These are phyloP conservation scores for Scutellospora calospora DNA, from an alignment of 371 early-diverging fungal genomes.

Conservation along the genomic window DNA sequence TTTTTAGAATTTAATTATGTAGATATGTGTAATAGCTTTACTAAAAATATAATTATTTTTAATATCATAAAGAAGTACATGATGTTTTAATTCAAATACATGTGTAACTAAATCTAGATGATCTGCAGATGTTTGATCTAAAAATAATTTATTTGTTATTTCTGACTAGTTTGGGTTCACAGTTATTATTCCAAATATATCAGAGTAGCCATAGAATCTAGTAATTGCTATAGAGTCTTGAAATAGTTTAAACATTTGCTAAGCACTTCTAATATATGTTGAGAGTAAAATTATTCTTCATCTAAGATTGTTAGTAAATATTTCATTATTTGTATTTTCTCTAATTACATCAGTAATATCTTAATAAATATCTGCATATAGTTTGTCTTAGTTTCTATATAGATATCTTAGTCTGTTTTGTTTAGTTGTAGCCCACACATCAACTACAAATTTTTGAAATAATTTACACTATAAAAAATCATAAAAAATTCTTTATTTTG, in stretches of 20 bases:
- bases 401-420: conserved; percentile 21
- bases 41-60: conserved; percentile 44
- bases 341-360: conserved; percentile 8
- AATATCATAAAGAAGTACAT: conserved; percentile 47
- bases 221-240: conserved; percentile 48
- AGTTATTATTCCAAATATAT: conserved; percentile 53
- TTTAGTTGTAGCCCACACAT: conserved; percentile 39
- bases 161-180: conserved; percentile 52
- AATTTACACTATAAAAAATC: too few species aligned
- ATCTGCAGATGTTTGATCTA: too few species aligned
- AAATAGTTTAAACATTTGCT: conserved; percentile 46
- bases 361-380: conserved; percentile 8
- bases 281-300: not conserved
- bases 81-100: too few species aligned
- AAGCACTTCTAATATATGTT: conserved; percentile 46
- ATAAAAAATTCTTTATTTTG: too few species aligned
- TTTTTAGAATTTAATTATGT: conserved; percentile 51
- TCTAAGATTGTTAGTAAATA: too few species aligned
- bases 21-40: conserved; percentile 42
- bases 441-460: conserved; percentile 38
- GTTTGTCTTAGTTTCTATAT: conserved; percentile 10
- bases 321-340: not conserved
- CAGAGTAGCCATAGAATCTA: conserved; percentile 31
- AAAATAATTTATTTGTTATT: not conserved
- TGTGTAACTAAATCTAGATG: too few species aligned